Evolutionary conservation across 768 basidiomycete species (phyloP).

Genomic region (Asterophora lycoperdoides): DNA sequence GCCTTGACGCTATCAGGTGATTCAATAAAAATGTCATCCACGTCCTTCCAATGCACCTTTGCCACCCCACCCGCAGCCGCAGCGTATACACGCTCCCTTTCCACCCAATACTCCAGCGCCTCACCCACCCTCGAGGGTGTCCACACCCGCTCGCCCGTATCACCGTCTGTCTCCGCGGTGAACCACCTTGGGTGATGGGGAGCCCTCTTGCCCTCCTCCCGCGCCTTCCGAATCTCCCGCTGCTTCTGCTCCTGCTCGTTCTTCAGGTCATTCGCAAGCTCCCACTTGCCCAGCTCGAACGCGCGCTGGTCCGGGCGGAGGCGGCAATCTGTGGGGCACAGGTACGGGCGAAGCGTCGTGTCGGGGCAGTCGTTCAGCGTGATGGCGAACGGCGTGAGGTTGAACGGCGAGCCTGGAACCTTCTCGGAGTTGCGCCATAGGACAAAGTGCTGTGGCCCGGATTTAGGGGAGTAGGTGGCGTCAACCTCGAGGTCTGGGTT

Average conservation of each 20-base stretch:
- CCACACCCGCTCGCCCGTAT: constrained; percentile 92
- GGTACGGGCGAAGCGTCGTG: constrained; percentile 60
- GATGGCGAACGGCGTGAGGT: constrained; percentile 91
- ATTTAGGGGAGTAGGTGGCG: constrained; percentile 52
- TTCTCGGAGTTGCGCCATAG: constrained; percentile 94
- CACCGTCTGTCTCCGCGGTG: constrained; percentile 70
- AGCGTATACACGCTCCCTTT: constrained; percentile 57
- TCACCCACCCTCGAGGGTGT: constrained; percentile 50
- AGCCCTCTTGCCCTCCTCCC: constrained; percentile 72
- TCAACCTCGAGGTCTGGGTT: constrained; percentile 68
- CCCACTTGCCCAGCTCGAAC: constrained; percentile 87
- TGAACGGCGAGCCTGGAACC: constrained; percentile 75
- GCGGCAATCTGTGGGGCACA: constrained; percentile 90
- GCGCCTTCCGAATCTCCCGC: constrained; percentile 59
- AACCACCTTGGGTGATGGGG: constrained; percentile 89
- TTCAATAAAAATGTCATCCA: constrained; percentile 81
- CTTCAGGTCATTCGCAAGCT: constrained; percentile 78
- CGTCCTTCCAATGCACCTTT: constrained; percentile 52
- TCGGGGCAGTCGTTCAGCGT: constrained; percentile 86
- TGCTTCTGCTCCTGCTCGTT: constrained; percentile 80
- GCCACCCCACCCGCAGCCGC: constrained; percentile 40
- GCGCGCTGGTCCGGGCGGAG: constrained; percentile 91
- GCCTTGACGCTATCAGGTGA: constrained; percentile 35
- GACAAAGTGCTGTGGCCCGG: constrained; percentile 45
- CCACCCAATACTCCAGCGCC: constrained; percentile 76